A percentile compares a stretch with the other conserved stretches of the same genome.
Evolutionary conservation across 2,329 filamentous ascomycete genomes (phyloP).

Genomic region (Botrytis pseudocinerea): DNA sequence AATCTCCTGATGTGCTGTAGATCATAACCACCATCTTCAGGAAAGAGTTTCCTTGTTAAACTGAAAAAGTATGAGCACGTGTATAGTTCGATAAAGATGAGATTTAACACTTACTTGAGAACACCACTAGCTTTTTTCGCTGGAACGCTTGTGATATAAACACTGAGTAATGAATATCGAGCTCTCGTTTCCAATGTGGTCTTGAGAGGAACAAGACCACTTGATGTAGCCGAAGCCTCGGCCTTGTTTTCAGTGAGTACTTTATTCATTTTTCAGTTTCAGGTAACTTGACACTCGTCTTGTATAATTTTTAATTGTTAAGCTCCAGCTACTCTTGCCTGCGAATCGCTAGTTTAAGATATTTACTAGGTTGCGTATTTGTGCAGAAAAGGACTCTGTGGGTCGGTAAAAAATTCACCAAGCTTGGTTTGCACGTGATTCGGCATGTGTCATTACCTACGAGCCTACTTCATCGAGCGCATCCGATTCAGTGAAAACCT

Average conservation of each 20-base stretch:
- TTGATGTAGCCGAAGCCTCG: conserved; percentile 1
- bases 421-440: conserved; percentile 13
- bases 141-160: conserved; percentile 71
- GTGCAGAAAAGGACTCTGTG: conserved; percentile 1
- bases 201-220: conserved; percentile 59
- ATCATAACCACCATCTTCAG: conserved; percentile 63
- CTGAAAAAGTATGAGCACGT: conserved; percentile 45
- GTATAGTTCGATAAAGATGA: conserved; percentile 23
- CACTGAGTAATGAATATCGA: conserved; percentile 58
- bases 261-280: background rate
- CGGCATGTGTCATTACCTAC: background rate
- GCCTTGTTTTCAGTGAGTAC: background rate
- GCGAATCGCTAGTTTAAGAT: background rate
- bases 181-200: conserved; percentile 64
- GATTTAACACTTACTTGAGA: conserved; percentile 59
- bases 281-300: background rate
- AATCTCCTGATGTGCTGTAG: conserved; percentile 74
- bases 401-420: background rate
- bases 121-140: conserved; percentile 70
- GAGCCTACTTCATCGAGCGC: background rate
- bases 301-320: background rate
- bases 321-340: background rate
- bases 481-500: background rate
- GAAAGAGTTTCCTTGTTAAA: conserved; percentile 56
- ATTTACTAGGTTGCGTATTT: background rate